phyloP scores from a whole-genome alignment of 176 grass and related monocot genomes.

The Eleusine coracana region DNA sequence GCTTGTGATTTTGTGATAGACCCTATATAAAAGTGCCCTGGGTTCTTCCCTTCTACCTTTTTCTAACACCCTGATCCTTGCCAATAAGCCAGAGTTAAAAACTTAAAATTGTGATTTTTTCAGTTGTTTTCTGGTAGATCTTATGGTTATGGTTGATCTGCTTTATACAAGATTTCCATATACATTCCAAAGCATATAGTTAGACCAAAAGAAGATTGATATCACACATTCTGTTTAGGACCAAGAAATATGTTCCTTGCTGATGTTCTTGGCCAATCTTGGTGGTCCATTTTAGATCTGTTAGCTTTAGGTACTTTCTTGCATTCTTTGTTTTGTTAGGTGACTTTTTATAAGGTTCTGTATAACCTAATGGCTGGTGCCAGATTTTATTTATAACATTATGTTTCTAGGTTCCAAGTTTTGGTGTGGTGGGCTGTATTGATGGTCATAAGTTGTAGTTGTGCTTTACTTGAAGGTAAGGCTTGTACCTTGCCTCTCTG shows the following conservation, averaged over 20 bases:
- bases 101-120: not conserved
- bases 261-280: not conserved
- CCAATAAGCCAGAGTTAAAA: too few species aligned
- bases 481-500: too few species aligned
- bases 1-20: too few species aligned
- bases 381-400: not conserved
- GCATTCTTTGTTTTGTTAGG: not conserved
- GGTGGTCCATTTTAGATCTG: not conserved
- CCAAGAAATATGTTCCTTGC: not conserved
- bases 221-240: not conserved
- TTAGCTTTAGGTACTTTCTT: not conserved
- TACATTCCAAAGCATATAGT: conserved; percentile 16
- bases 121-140: not conserved
- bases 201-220: not conserved
- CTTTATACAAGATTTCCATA: conserved; percentile 9
- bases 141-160: conserved; percentile 20
- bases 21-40: too few species aligned
- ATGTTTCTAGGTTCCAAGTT: not conserved
- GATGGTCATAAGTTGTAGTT: too few species aligned
- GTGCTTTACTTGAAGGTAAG: too few species aligned
- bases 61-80: too few species aligned
- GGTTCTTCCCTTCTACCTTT: too few species aligned
- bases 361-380: not conserved
- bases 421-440: too few species aligned
- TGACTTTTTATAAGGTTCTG: too few species aligned